Evolutionary conservation across 169 alveolate genomes (phyloP).

Genomic region (Plasmodium sp.): DNA sequence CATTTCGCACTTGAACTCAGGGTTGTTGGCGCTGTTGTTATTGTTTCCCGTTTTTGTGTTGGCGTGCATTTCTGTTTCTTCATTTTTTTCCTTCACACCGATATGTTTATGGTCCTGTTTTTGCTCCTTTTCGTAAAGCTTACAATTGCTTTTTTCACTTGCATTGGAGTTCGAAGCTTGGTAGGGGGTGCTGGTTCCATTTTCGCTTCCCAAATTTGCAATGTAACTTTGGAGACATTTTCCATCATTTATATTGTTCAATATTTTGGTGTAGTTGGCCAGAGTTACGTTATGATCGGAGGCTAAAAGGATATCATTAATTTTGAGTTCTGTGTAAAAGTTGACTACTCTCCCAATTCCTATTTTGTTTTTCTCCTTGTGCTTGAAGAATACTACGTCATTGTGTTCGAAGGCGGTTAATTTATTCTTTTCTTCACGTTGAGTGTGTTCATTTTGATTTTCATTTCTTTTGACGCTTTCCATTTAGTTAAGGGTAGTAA

Average conservation of each 20-base stretch:
- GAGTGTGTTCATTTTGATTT: neutral
- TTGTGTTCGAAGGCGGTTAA: slow-evolving; percentile 15
- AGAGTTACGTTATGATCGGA: neutral
- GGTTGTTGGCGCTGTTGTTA: neutral
- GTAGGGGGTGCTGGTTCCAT: neutral
- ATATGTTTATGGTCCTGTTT: neutral
- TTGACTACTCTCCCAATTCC: slow-evolving; percentile 59
- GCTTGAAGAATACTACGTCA: slow-evolving; percentile 54
- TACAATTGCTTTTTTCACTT: neutral
- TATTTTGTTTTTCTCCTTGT: slow-evolving; percentile 33
- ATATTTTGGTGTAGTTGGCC: slow-evolving; percentile 14
- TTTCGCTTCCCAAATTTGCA: neutral
- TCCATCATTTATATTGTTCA: slow-evolving; percentile 29
- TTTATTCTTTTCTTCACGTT: slow-evolving; percentile 9
- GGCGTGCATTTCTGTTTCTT: neutral
- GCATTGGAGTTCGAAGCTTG: neutral
- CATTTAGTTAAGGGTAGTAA: slow-evolving; percentile 37
- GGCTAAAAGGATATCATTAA: slow-evolving; percentile 1
- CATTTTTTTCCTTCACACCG: neutral
- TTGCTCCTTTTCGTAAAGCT: slow-evolving; percentile 4
- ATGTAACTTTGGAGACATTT: slow-evolving; percentile 38
- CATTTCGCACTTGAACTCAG: neutral
- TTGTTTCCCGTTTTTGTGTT: neutral
- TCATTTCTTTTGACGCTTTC: slow-evolving; percentile 24
- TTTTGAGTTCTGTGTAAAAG: slow-evolving; percentile 28